Conservation (phyloP, 768 basidiomycete genomes). For the Mrakia hoshinonis region DNA sequence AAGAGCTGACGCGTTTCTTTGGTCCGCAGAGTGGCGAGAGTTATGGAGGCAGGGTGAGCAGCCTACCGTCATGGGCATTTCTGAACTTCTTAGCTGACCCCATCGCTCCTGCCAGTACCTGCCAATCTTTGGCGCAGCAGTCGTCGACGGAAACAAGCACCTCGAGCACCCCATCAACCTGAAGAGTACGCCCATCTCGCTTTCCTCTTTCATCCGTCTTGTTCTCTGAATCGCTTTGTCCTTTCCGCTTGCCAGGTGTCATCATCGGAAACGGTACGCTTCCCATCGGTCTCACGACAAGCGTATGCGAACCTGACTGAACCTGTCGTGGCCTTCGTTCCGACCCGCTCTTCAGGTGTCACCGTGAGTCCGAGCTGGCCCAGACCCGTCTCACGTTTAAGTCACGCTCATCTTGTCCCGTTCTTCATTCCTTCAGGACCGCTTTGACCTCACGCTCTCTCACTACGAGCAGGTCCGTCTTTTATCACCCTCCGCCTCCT, state of each 20-base stretch:
- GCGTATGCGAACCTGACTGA: too few relatives aligned
- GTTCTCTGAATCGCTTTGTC: neutral
- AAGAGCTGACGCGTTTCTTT: neutral
- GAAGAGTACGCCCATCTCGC: constrained; percentile 38
- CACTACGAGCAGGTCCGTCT: constrained; percentile 15
- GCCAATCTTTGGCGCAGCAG: constrained; percentile 57
- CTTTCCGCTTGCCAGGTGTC: constrained; percentile 39
- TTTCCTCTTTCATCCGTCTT: neutral
- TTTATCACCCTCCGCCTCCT: neutral
- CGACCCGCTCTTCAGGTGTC: neutral
- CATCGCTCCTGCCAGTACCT: constrained; percentile 32
- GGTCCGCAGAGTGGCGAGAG: constrained; percentile 46
- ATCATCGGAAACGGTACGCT: constrained; percentile 55
- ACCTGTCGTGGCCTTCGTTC: neutral
- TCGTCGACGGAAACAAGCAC: constrained; percentile 60
- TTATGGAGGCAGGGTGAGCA: constrained; percentile 40
- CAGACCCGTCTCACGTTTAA: neutral
- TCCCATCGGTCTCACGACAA: neutral
- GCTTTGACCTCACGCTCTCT: constrained; percentile 16
- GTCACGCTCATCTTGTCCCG: neutral
- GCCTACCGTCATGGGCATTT: neutral
- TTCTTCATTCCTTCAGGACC: neutral
- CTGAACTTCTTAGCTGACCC: constrained; percentile 14
- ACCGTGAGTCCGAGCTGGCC: neutral
- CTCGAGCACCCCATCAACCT: constrained; percentile 57